These are phyloP conservation scores for Collybia mongolica DNA, from an alignment of 768 basidiomycete species.

Conservation along the genomic window DNA sequence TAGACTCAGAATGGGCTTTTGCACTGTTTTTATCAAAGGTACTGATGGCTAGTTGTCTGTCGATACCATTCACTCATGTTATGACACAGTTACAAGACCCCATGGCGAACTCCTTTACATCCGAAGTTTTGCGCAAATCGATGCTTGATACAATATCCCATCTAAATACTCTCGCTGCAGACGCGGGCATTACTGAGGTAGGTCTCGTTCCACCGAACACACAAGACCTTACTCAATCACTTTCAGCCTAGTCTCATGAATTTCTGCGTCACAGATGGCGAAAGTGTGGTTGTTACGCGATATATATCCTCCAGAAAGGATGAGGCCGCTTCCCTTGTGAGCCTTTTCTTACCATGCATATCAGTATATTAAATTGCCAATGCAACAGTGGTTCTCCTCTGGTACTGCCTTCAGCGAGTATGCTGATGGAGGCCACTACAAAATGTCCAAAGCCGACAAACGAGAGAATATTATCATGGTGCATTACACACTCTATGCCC, in stretches of 20 bases:
- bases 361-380: neutral
- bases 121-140: constrained; percentile 69
- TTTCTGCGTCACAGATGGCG: constrained; percentile 95
- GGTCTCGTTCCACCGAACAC: constrained; percentile 5
- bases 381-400: constrained; percentile 83
- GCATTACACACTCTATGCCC: constrained; percentile 15
- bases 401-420: constrained; percentile 94
- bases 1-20: constrained; percentile 98
- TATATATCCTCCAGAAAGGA: constrained; percentile 92
- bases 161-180: constrained; percentile 74
- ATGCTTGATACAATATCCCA: constrained; percentile 87
- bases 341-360: constrained; percentile 13
- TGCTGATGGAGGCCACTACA: constrained; percentile 85
- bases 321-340: constrained; percentile 87
- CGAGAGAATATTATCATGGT: constrained; percentile 95
- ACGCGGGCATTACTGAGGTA: constrained; percentile 73
- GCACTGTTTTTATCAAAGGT: constrained; percentile 87
- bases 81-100: constrained; percentile 70
- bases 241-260: constrained; percentile 85
- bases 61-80: constrained; percentile 8
- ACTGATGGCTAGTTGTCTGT: neutral
- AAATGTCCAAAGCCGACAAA: constrained; percentile 95
- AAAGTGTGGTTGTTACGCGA: constrained; percentile 89
- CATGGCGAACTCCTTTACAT: constrained; percentile 71
- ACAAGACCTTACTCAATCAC: neutral